A percentile compares a stretch with the other conserved stretches of the same genome.
phyloP scores from a whole-genome alignment of 192 early-diverging fungal genomes.

The Mortierella hygrophila region DNA sequence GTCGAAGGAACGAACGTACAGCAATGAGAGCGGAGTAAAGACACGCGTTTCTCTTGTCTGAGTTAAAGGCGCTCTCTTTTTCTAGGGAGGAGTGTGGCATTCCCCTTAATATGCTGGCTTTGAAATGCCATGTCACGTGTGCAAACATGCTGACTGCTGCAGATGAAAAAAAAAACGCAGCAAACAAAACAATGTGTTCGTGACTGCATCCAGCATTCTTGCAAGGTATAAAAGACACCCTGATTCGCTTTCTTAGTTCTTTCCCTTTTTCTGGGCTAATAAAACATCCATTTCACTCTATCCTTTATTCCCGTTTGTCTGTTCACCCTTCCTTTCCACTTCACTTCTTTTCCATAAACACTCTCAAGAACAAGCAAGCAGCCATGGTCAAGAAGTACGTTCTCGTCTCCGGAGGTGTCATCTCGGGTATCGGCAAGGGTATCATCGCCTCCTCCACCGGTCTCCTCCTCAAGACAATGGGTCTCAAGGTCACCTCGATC shows the following conservation, averaged over 20 bases:
- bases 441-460: slow-evolving; percentile 99
- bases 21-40: background rate
- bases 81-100: background rate
- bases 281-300: slow-evolving; percentile 25
- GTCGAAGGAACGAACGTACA: no score
- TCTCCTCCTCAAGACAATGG: slow-evolving; percentile 92
- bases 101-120: background rate
- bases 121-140: background rate
- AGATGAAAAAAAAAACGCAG: background rate
- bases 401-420: slow-evolving; percentile 97
- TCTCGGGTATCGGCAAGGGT: slow-evolving; percentile 99
- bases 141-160: background rate
- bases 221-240: background rate
- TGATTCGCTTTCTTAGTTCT: slow-evolving; percentile 14
- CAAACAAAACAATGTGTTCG: slow-evolving; percentile 10
- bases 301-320: slow-evolving; percentile 1
- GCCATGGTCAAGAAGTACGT: slow-evolving; percentile 86
- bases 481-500: slow-evolving; percentile 95
- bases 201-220: slow-evolving; percentile 11
- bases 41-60: background rate
- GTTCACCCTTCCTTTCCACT: background rate
- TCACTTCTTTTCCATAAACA: background rate
- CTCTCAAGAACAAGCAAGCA: slow-evolving; percentile 5
- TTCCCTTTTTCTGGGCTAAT: slow-evolving; percentile 51
- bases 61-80: background rate